Percentiles rank a stretch among this genome's conserved stretches.
phyloP scores from a whole-genome alignment of 306 rosid genomes.

The Cicer bijugum region DNA sequence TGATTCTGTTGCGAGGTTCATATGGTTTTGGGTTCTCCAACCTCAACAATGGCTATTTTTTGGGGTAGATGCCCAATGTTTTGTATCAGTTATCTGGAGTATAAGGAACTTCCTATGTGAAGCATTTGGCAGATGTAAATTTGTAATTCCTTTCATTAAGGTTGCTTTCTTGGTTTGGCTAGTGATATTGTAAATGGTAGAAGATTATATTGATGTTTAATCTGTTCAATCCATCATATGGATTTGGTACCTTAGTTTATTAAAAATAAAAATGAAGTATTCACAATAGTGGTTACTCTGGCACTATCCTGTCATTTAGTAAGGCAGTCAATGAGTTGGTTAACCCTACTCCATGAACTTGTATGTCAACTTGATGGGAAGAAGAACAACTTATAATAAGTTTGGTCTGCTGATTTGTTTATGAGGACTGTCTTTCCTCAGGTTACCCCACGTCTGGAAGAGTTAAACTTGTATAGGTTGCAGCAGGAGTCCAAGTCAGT shows the following conservation, averaged over 20 bases:
- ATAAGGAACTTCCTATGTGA: no score
- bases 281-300: neutral
- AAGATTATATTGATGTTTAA: no score
- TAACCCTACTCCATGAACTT: slow-evolving; percentile 6
- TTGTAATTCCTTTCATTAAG: no score
- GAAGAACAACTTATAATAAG: neutral
- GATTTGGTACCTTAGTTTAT: neutral
- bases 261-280: neutral
- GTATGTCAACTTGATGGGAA: slow-evolving; percentile 7
- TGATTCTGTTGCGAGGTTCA: no score
- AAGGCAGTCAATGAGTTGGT: slow-evolving; percentile 26
- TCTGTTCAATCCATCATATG: no score
- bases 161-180: no score
- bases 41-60: no score
- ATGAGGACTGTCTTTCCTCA: slow-evolving; percentile 42
- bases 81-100: no score
- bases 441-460: slow-evolving; percentile 82
- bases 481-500: slow-evolving; percentile 68
- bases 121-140: no score
- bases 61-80: no score
- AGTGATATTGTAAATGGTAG: no score
- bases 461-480: slow-evolving; percentile 65
- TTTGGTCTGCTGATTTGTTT: slow-evolving; percentile 24
- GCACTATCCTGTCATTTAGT: slow-evolving; percentile 15
- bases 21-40: no score